Conservation (phyloP, 169 alveolate genomes). For the Cyclospora cayetanensis region DNA sequence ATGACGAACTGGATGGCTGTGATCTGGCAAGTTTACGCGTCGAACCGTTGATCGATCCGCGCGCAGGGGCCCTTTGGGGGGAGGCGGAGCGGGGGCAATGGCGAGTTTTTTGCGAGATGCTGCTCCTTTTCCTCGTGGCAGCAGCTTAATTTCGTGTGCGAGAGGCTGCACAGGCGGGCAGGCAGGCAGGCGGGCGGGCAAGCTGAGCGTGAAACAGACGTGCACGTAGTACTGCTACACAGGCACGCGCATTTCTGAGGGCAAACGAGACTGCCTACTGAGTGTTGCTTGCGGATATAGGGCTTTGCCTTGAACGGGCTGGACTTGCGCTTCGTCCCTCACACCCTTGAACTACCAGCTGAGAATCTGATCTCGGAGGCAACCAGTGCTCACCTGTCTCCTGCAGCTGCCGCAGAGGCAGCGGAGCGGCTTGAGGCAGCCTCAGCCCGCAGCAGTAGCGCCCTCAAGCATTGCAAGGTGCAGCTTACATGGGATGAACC, state of each 20-base stretch:
- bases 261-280: no score
- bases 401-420: conserved; percentile 82
- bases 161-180: no score
- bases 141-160: no score
- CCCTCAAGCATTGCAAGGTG: conserved; percentile 94
- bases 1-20: conserved; percentile 95
- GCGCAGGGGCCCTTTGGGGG: no score
- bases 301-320: conserved; percentile 91
- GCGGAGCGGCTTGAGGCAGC: conserved; percentile 93
- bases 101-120: no score
- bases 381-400: background rate
- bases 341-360: conserved; percentile 88
- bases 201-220: no score
- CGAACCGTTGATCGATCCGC: no score
- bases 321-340: conserved; percentile 95
- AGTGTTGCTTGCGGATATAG: conserved; percentile 28
- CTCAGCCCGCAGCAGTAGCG: conserved; percentile 86
- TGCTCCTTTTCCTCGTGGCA: no score
- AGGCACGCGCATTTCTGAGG: no score
- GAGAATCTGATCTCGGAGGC: background rate
- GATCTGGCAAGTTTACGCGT: conserved; percentile 90
- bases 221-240: no score
- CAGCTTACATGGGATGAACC: conserved; percentile 97
- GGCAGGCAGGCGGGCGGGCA: no score
- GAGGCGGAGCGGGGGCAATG: no score